A percentile compares a stretch with the other conserved stretches of the same genome.
Evolutionary conservation across 768 basidiomycete genomes (phyloP).

Genomic region (Boletus eberwhitei): DNA sequence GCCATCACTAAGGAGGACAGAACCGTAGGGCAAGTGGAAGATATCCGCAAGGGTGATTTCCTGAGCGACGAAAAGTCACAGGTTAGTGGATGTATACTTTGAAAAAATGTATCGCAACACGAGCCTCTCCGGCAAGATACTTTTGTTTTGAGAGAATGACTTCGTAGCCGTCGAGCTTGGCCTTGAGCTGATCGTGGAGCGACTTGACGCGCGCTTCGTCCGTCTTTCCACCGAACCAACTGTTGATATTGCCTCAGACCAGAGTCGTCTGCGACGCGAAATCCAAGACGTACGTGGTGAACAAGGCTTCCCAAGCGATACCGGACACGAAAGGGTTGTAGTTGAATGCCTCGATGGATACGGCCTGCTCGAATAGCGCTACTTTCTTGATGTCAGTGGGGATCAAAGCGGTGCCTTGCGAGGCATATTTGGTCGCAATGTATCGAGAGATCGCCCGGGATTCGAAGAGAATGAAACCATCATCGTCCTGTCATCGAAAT

Average conservation of each 20-base stretch:
- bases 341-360: slow-evolving; percentile 47
- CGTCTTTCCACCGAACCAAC: slow-evolving; percentile 24
- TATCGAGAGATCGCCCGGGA: slow-evolving; percentile 43
- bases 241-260: background rate
- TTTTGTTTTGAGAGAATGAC: slow-evolving; percentile 32
- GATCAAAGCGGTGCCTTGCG: slow-evolving; percentile 34
- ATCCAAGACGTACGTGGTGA: slow-evolving; percentile 38
- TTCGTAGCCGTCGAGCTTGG: slow-evolving; percentile 32
- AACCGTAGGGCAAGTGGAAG: slow-evolving; percentile 20
- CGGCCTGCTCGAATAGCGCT: slow-evolving; percentile 52
- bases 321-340: slow-evolving; percentile 45
- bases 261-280: background rate
- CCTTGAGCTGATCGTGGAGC: slow-evolving; percentile 30
- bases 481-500: slow-evolving; percentile 26
- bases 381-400: slow-evolving; percentile 34
- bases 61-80: background rate
- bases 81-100: background rate
- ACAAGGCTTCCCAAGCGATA: slow-evolving; percentile 43
- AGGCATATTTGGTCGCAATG: slow-evolving; percentile 37
- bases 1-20: background rate
- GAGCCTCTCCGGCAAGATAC: slow-evolving; percentile 36
- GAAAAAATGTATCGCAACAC: background rate
- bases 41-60: slow-evolving; percentile 22
- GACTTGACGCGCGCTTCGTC: slow-evolving; percentile 32
- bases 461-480: slow-evolving; percentile 43